Evolutionary conservation across 2,329 filamentous ascomycete genomes (phyloP), one percentile per base, ranked within the genome.

Genomic region (Lachnum nothofagi): DNA sequence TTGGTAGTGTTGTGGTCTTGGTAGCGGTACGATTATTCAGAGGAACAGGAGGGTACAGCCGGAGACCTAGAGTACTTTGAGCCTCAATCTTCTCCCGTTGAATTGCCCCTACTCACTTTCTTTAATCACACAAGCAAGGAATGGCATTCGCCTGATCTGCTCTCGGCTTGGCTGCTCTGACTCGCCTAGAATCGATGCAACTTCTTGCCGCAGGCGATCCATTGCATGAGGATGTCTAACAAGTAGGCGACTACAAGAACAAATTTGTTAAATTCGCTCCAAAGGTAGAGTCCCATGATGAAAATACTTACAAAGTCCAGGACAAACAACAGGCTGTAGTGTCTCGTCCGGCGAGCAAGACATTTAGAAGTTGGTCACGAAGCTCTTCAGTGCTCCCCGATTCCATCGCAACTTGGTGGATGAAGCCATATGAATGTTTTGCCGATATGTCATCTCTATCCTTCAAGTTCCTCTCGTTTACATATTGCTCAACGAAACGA

Each of bases 111-210:
- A 44, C 53, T 42, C 23, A 57, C 53, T 54, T 40, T 58, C 55
- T 47, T 54, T 56, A 19, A 58, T 41, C 2, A 58, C 44, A 45
- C 40, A 49, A 20, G 45, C 17, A 27, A 56, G 51, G 35, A 35
- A 57, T 33, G 44, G 42, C 48, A 54, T 49, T 17, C 33, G 40
- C 23, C 33, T 43, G 22, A 56, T 52, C 24, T 46, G 48, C 9
- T 46, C 43, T 19, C 48, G 27, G 37, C 19, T 46, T 6, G n/a
- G 41, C 34, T 23, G 23, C 7, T 49, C 63, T 70, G 68, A 68
- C 61, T 73, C 71, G 39, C 73, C 80, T 46, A 83, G 55, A 10
- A 78, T 73, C 63, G 71, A 76, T 2, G 50, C 45, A 4, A 77
- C 68, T 58, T 78, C 75, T 3, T 51, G 50, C 47, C 68, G 68